Percentiles rank a stretch among this genome's conserved stretches.
Conservation (phyloP, 2,329 filamentous ascomycete genomes). For the Fusarium temperatum region DNA sequence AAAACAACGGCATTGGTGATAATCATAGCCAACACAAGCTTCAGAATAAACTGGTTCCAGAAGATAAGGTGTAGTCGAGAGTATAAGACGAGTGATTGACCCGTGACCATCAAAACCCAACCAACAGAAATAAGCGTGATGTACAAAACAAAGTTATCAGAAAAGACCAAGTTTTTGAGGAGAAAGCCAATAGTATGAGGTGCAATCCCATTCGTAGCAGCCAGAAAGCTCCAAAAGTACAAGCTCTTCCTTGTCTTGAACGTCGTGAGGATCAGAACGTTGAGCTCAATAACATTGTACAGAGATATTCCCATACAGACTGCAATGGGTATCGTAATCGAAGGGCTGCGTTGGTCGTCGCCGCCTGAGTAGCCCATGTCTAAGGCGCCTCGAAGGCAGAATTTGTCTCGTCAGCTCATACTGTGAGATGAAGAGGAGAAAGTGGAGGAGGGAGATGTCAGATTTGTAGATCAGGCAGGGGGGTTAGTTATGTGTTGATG, state of each 20-base stretch:
- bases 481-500: neutral
- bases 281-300: constrained; percentile 49
- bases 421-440: neutral
- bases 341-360: neutral
- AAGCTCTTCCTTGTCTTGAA: constrained; percentile 46
- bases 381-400: neutral
- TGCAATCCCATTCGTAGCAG: constrained; percentile 45
- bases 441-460: neutral
- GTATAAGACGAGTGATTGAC: constrained; percentile 69
- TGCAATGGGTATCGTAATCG: neutral
- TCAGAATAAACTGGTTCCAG: constrained; percentile 57
- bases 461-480: neutral
- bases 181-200: constrained; percentile 56
- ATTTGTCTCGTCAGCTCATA: neutral
- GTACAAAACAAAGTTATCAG: constrained; percentile 21
- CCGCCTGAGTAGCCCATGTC: constrained; percentile 19
- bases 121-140: constrained; percentile 43
- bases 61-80: constrained; percentile 69
- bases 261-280: constrained; percentile 43
- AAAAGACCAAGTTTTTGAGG: constrained; percentile 48
- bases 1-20: constrained; percentile 58
- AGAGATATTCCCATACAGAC: constrained; percentile 37
- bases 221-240: constrained; percentile 51
- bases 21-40: constrained; percentile 65
- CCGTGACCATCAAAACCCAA: constrained; percentile 63